Percentiles rank a stretch among this genome's conserved stretches.
phyloP scores from a whole-genome alignment of 192 early-diverging fungal genomes.

The Coemansia javaensis region DNA sequence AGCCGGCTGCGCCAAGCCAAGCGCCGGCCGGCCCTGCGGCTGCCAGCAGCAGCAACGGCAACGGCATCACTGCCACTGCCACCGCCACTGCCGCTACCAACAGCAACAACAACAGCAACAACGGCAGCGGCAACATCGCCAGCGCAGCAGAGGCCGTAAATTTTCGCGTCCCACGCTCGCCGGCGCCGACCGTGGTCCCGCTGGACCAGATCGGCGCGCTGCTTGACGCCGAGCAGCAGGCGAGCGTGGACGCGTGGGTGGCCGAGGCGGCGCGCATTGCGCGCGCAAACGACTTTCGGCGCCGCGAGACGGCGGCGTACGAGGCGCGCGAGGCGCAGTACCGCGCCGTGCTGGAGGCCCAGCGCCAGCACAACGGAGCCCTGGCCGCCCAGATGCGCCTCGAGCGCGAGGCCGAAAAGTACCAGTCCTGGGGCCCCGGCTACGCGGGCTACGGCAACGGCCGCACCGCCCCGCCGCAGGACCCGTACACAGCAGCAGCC shows the following conservation, averaged over 20 bases:
- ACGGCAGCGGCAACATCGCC: not conserved
- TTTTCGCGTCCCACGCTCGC: conserved; percentile 41
- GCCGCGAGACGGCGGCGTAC: conserved; percentile 32
- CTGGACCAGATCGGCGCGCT: conserved; percentile 24
- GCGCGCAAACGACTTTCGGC: conserved; percentile 24
- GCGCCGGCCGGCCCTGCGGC: conserved; percentile 1
- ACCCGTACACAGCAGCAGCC: too few relatives aligned
- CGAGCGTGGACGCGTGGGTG: conserved; percentile 30
- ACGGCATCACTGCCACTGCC: not conserved
- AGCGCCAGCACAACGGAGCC: conserved; percentile 27
- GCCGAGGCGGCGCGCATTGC: conserved; percentile 12
- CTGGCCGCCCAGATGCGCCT: conserved; percentile 5
- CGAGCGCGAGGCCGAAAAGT: conserved; percentile 30
- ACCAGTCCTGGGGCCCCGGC: conserved; percentile 51
- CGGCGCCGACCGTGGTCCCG: conserved; percentile 37
- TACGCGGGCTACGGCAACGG: conserved; percentile 60
- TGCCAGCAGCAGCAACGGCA: conserved; percentile 5
- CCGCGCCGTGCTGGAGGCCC: conserved; percentile 22
- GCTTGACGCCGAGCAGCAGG: conserved; percentile 27
- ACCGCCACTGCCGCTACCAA: conserved; percentile 7
- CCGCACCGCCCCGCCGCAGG: conserved; percentile 13
- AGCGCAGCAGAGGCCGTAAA: conserved; percentile 22
- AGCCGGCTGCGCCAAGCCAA: too few relatives aligned
- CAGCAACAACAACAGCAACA: not conserved
- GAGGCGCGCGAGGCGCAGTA: conserved; percentile 35